Percentiles rank a stretch among this genome's conserved stretches.
These are phyloP conservation scores for Podosphaera xanthii DNA, from an alignment of 2,329 filamentous ascomycete genomes.

Conservation along the genomic window DNA sequence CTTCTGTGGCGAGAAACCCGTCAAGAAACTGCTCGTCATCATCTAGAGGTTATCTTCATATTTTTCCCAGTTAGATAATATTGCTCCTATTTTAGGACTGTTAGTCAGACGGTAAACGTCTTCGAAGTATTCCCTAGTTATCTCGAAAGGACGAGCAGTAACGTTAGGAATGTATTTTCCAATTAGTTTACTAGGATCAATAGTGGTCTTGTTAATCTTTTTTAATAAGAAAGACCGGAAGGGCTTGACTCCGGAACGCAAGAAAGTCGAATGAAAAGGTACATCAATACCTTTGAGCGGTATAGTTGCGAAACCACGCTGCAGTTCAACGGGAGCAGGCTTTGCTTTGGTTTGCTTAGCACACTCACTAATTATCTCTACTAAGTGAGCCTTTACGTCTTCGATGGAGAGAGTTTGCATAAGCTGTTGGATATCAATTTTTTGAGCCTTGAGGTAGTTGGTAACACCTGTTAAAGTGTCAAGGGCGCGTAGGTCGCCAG, in stretches of 20 bases:
- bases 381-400: constrained; percentile 72
- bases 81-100: constrained; percentile 17
- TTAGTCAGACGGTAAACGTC: constrained; percentile 93
- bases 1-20: too few species aligned
- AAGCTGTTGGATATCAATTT: constrained; percentile 88
- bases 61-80: constrained; percentile 18
- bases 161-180: constrained; percentile 99
- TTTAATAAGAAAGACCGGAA: constrained; percentile 96
- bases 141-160: constrained; percentile 80
- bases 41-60: constrained; percentile 11
- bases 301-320: constrained; percentile 92
- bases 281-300: constrained; percentile 94
- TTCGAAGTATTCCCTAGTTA: constrained; percentile 98
- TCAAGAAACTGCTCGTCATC: too few species aligned
- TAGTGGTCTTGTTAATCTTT: constrained; percentile 99
- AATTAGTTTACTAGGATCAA: constrained; percentile 87
- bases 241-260: constrained; percentile 94
- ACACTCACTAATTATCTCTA: constrained; percentile 75
- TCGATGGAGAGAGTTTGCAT: constrained; percentile 71
- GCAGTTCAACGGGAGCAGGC: constrained; percentile 65
- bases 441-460: constrained; percentile 90
- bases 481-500: constrained; percentile 46
- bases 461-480: constrained; percentile 46
- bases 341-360: constrained; percentile 74
- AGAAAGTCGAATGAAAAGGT: constrained; percentile 96